These are phyloP conservation scores for Pinus taeda DNA, from an alignment of 75 land plant species.

Conservation along the genomic window DNA sequence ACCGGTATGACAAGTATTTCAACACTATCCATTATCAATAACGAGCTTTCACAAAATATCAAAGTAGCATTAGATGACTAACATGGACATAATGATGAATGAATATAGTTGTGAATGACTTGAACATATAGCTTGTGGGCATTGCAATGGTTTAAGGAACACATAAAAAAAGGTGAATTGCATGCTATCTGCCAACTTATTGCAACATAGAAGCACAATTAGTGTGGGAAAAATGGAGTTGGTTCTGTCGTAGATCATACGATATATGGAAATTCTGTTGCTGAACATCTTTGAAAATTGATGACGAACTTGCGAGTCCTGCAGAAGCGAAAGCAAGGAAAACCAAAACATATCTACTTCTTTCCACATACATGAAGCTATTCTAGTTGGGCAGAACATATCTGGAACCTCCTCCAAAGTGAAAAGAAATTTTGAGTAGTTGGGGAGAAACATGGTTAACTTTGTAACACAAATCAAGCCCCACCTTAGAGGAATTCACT, in stretches of 20 bases:
- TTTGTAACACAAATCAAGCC: background rate
- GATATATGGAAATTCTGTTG: background rate
- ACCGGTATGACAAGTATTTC: too few relatives aligned
- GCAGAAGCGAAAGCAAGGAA: background rate
- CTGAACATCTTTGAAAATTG: background rate
- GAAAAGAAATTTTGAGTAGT: background rate
- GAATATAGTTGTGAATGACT: too few relatives aligned
- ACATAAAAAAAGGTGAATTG: too few relatives aligned
- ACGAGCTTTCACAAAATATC: too few relatives aligned
- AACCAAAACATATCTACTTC: too few relatives aligned
- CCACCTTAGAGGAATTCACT: background rate
- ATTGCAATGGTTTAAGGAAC: too few relatives aligned
- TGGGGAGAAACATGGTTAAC: background rate
- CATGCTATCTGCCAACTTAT: too few relatives aligned
- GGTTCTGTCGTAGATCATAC: background rate
- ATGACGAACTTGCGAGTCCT: background rate
- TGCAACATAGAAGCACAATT: background rate
- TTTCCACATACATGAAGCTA: background rate
- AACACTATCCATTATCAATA: too few relatives aligned
- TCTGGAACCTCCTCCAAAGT: background rate
- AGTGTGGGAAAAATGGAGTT: background rate
- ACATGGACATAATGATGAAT: too few relatives aligned
- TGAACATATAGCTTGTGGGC: too few relatives aligned
- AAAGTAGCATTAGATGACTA: too few relatives aligned
- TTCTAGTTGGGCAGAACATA: background rate